Evolutionary conservation across 805 yeast genomes (phyloP).

Genomic region (Kodamaea hsintzibuensis): DNA sequence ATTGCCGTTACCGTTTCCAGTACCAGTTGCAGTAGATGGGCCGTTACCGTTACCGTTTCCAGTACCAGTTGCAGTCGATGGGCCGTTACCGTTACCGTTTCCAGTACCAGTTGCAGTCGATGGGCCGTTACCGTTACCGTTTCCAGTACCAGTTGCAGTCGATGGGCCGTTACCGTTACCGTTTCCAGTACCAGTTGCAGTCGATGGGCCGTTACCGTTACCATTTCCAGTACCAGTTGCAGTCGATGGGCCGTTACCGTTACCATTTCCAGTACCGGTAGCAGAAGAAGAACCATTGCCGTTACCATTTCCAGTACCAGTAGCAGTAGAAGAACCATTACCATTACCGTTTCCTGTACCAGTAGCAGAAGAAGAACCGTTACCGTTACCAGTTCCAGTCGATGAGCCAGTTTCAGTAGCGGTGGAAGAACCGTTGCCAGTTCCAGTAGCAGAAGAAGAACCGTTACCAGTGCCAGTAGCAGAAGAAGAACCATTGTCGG

Average conservation of each 20-base stretch:
- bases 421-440: slow-evolving; percentile 1
- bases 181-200: background rate
- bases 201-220: background rate
- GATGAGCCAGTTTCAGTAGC: too few species aligned
- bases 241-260: slow-evolving; percentile 2
- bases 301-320: background rate
- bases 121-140: background rate
- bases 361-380: background rate
- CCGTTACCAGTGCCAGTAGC: background rate
- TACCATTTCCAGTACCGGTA: background rate
- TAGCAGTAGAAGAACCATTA: slow-evolving; percentile 2
- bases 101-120: background rate
- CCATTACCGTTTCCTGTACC: background rate
- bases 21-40: background rate
- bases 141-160: background rate
- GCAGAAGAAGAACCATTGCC: slow-evolving; percentile 2
- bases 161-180: background rate
- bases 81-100: slow-evolving; percentile 1
- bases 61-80: background rate
- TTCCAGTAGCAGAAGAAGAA: background rate
- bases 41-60: background rate
- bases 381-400: slow-evolving; percentile 1
- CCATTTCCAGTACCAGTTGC: slow-evolving; percentile 1
- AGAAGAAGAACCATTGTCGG: slow-evolving; percentile 4
- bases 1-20: slow-evolving; percentile 1